Evolutionary conservation across 2,329 filamentous ascomycete species (phyloP), one percentile per base, ranked within the genome.

Genomic region (Colletotrichum plurivorum): DNA sequence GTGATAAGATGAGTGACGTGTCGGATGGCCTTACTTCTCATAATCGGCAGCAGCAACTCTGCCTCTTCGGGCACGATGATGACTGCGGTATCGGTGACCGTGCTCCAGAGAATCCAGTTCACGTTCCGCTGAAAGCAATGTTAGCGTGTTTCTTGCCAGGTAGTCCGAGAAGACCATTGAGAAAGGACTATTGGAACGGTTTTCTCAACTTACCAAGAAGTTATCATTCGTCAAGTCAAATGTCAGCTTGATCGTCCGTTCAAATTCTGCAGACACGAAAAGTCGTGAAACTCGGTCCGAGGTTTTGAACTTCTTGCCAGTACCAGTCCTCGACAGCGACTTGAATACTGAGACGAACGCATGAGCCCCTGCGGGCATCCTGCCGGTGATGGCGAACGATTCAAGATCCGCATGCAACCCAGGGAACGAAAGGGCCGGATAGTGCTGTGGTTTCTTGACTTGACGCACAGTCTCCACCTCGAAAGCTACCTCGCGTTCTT

Each of bases 51-150:
- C 0, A 92, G 71, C 0, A 73, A 53, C 63, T 93, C 88, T 0
- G 85, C 89, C 74, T 93, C 91, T 71, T 93, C 90, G 0, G 89
- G 87, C 31, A 87, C 88, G 2, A 93, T 73, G 2, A 93, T 75
- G 0, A 93, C 70, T 0, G 85, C 90, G 0, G 81, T 84, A 8
- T 86, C 73, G 0, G 79, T 78, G 0, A 72, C n/a, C 0, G 72
- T 72, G 67, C 84, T 87, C 84, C 86, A 91, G 0, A 93, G 76
- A 2, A 93, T 74, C 89, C 89, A 93, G 27, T 89, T 86, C 0
- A 91, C 87, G 0, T 86, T 81, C 1, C 83, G 80, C 71, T 85
- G 71, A 1, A 7, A 10, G 15, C 1, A 8, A 7, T 10, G 5
- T 46, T 1, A 48, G 46, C 13, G 12, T 15, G 41, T 6, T 43